Conservation (phyloP, 306 rosid genomes). For the Cicer cuneatum region DNA sequence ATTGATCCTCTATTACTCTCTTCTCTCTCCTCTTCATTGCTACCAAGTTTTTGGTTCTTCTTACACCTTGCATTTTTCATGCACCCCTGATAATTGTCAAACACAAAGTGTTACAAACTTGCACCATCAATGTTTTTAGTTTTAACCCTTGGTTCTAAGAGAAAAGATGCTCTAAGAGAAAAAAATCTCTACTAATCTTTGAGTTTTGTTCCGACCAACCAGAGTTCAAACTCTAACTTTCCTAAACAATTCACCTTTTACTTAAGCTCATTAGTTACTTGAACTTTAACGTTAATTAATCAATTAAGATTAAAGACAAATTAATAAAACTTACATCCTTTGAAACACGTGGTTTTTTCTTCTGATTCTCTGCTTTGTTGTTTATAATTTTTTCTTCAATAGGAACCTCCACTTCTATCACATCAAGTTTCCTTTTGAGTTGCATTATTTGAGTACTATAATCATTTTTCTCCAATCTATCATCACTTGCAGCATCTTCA, state of each 20-base stretch:
- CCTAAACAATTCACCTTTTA: too few species aligned
- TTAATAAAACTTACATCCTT: constrained; percentile 58
- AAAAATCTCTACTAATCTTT: too few species aligned
- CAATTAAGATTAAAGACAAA: too few species aligned
- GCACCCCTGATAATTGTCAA: constrained; percentile 52
- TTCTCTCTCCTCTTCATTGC: constrained; percentile 54
- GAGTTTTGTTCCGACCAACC: too few species aligned
- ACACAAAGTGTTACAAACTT: constrained; percentile 32
- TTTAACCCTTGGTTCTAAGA: too few species aligned
- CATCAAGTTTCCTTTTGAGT: constrained; percentile 64
- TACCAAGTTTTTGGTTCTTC: constrained; percentile 51
- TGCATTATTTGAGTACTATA: constrained; percentile 42
- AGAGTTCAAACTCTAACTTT: too few species aligned
- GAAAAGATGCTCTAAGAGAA: too few species aligned
- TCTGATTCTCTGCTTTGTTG: constrained; percentile 45
- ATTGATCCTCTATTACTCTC: constrained; percentile 50
- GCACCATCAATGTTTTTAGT: neutral
- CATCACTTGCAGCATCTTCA: constrained; percentile 42
- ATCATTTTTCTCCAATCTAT: constrained; percentile 37
- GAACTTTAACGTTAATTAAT: too few species aligned
- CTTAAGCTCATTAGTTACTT: too few species aligned
- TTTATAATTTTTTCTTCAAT: constrained; percentile 41
- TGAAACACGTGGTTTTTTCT: constrained; percentile 58
- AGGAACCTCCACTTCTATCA: constrained; percentile 30
- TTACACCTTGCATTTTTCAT: constrained; percentile 55